These are phyloP conservation scores for Mikania micrantha DNA, from an alignment of 129 eudicot genomes.

Conservation along the genomic window DNA sequence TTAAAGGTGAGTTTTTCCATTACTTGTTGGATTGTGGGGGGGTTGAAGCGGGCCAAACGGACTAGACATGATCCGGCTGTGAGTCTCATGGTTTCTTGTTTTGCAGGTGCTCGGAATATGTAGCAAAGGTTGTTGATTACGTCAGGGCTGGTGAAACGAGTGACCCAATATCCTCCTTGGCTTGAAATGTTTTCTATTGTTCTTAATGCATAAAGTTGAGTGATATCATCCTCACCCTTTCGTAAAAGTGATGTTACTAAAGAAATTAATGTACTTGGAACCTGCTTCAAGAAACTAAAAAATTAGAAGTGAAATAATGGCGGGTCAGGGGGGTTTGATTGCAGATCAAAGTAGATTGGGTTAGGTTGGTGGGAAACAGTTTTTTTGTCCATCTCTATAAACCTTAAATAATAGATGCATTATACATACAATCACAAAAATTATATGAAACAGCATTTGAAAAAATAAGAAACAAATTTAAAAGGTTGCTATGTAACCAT, in stretches of 20 bases:
- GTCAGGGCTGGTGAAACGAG: conserved; percentile 81
- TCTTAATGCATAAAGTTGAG: conserved; percentile 87
- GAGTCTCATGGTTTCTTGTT: conserved; percentile 76
- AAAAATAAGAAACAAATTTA: not conserved
- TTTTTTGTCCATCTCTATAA: not conserved
- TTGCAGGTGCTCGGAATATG: conserved; percentile 75
- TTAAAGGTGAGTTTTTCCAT: conserved; percentile 76
- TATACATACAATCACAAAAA: not conserved
- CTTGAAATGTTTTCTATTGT: conserved; percentile 93
- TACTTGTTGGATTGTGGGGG: conserved; percentile 63
- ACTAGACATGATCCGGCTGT: conserved; percentile 91
- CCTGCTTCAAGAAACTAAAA: conserved; percentile 38
- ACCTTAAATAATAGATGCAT: not conserved
- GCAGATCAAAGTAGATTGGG: not conserved
- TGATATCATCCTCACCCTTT: conserved; percentile 89
- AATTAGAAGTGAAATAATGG: not conserved
- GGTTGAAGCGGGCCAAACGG: conserved; percentile 79
- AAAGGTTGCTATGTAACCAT: not conserved
- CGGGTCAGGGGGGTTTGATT: not conserved
- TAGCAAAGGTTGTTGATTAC: conserved; percentile 78
- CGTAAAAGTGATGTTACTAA: conserved; percentile 70
- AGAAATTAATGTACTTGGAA: conserved; percentile 67
- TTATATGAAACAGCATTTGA: not conserved
- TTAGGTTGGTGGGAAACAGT: not conserved
- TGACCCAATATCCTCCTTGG: conserved; percentile 94